A percentile compares a stretch with the other conserved stretches of the same genome.
phyloP scores from a whole-genome alignment of 2,329 filamentous ascomycete species.

The Ceratocystiopsis sp. region DNA sequence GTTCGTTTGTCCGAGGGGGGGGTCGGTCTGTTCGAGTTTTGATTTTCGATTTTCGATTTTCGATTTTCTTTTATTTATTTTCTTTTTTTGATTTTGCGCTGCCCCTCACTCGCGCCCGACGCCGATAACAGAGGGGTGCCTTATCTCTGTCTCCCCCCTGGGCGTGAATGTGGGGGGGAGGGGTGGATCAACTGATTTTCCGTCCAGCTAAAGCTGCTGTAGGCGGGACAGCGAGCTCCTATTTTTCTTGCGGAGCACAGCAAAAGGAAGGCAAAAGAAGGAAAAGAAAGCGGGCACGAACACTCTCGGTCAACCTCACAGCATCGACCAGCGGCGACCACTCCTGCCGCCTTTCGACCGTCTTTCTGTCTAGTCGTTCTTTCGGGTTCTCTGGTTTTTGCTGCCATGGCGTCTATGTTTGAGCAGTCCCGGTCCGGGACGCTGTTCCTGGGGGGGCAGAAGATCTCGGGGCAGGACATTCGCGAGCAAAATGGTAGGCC shows the following conservation, averaged over 20 bases:
- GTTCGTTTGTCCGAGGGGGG: too few species aligned
- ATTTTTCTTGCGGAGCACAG: slow-evolving; percentile 1
- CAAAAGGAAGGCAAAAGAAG: too few species aligned
- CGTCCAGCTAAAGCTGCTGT: neutral
- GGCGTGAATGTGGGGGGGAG: neutral
- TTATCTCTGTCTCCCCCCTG: neutral
- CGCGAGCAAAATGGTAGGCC: slow-evolving; percentile 77
- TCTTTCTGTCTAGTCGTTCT: neutral
- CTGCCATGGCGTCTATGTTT: slow-evolving; percentile 79
- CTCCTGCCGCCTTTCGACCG: neutral
- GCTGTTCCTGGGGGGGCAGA: slow-evolving; percentile 89
- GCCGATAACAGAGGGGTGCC: neutral
- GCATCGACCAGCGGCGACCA: too few species aligned
- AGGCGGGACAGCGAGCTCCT: slow-evolving; percentile 1
- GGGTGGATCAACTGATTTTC: slow-evolving; percentile 10
- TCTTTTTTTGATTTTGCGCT: neutral
- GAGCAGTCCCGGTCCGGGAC: slow-evolving; percentile 91
- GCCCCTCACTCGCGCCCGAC: neutral
- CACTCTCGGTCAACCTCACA: too few species aligned
- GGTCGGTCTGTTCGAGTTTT: neutral
- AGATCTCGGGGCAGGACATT: slow-evolving; percentile 94
- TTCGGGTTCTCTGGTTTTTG: neutral
- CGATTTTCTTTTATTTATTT: too few species aligned
- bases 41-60: neutral
- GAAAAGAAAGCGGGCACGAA: too few species aligned